Percentiles rank a stretch among this genome's conserved stretches.
Conservation (phyloP, 768 basidiomycete species). For the Auricularia sp. region DNA sequence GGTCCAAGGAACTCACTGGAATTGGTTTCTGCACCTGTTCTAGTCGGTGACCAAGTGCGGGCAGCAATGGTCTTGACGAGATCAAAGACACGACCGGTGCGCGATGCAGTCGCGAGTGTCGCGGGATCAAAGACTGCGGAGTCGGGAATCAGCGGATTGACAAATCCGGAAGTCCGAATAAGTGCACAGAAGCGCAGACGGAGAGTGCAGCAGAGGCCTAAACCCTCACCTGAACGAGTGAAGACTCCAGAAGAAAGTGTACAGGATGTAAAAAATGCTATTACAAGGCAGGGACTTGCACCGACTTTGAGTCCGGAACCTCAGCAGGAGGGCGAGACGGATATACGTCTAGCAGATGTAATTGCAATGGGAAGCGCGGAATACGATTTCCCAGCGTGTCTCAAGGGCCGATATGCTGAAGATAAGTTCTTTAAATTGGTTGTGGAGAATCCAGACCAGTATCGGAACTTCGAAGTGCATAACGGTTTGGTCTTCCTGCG, state of each 20-base stretch:
- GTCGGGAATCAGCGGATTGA: no score
- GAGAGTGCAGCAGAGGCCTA: background rate
- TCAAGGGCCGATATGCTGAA: conserved; percentile 12
- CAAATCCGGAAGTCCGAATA: background rate
- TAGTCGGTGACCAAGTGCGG: background rate
- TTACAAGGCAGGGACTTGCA: no score
- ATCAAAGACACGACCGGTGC: no score
- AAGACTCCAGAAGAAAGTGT: no score
- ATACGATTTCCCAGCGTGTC: conserved; percentile 6
- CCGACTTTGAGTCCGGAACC: no score
- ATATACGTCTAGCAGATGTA: background rate
- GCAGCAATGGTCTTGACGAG: background rate
- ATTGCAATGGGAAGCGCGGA: conserved; percentile 4
- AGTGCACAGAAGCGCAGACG: background rate
- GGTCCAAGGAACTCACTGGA: background rate
- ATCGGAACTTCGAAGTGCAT: conserved; percentile 6
- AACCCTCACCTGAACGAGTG: no score
- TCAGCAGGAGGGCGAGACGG: background rate
- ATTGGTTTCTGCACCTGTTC: background rate
- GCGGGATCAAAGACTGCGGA: background rate
- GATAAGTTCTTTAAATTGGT: conserved; percentile 20
- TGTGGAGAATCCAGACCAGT: conserved; percentile 5
- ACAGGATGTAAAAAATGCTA: no score
- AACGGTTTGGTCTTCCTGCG: conserved; percentile 7
- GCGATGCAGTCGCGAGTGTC: background rate